Base-by-base conservation (phyloP, 331 rosid genomes). In the Rhamnella rubrinervis region DNA sequence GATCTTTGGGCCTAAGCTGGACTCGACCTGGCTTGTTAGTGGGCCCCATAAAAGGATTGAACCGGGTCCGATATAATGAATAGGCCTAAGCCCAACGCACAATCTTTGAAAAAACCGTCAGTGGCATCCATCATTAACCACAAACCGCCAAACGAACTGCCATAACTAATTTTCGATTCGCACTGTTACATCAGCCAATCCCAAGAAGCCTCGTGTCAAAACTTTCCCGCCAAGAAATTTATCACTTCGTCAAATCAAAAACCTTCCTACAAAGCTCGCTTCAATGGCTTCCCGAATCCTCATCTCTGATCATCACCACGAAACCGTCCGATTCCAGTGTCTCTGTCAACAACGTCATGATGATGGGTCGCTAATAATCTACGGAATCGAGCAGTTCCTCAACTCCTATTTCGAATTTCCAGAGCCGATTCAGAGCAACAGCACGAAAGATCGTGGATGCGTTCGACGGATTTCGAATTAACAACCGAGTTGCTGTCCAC, bases 321-420 rank as follows among this genome's bases (percentile, higher is more conserved):
- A 8, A 35, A 5, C 18, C 47, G 4, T 15, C 39, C 55, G 47
- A 57, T 25, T 21, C 21, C 28, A 49, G 4, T 2, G 21, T 86
- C 67, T 81, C 88, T 11, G 40, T 81, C 75, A 83, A 81, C 81
- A 83, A 81, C 64, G 71, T 83, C 4, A 65, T 79, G 51, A 44
- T 14, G 77, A 83, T 60, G 77, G 75, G 17, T 58, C 67, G 7
- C 61, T 86, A 49, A 44, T 74, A 14, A 72, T 85, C 61, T 83
- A 66, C 59, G 71, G 69, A 17, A 78, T 57, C 6, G 59, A 67
- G 0, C 51, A 13, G 18, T 70, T 83, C 82, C 72, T 85, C 31
- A 71, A 83, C 56, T 82, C 78, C 0, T 41, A 70, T 13, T 83
- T 83, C 49, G 71, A 15, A 55, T 35, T 49, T 63, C 64, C 72